These are phyloP conservation scores for Agaricus blazei DNA, from an alignment of 768 basidiomycete genomes.

Conservation along the genomic window DNA sequence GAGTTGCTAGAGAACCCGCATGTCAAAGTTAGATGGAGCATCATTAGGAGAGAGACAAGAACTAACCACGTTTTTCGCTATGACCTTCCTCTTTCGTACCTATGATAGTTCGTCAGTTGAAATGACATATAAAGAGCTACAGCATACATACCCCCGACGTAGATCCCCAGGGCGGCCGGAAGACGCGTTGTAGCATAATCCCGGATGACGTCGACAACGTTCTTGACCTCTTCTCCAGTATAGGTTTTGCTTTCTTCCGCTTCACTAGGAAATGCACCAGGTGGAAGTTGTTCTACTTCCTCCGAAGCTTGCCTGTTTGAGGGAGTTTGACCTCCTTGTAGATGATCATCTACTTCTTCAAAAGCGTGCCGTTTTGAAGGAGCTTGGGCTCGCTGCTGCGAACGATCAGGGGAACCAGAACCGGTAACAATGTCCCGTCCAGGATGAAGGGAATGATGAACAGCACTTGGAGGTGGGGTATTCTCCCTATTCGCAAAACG, in stretches of 20 bases:
- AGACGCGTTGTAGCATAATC: constrained; percentile 6
- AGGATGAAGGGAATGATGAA: not conserved
- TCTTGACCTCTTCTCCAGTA: not conserved
- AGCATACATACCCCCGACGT: not conserved
- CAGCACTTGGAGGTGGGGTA: not conserved
- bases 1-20: constrained; percentile 42
- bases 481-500: not conserved
- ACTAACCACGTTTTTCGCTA: not conserved
- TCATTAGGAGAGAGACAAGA: too few species aligned
- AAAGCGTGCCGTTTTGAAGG: not conserved
- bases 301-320: too few species aligned
- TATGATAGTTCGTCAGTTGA: not conserved
- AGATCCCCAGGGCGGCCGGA: not conserved
- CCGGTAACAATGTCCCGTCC: not conserved
- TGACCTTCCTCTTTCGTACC: not conserved
- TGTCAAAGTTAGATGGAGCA: constrained; percentile 20
- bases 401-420: not conserved
- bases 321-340: not conserved
- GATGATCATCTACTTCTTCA: not conserved
- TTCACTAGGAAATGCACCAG: not conserved
- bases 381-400: not conserved
- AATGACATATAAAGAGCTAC: not conserved
- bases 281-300: not conserved
- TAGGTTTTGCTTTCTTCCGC: not conserved
- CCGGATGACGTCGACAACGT: not conserved